These are phyloP conservation scores for Meripilus lineatus DNA, from an alignment of 1,284 basidiomycete species.

Conservation along the genomic window DNA sequence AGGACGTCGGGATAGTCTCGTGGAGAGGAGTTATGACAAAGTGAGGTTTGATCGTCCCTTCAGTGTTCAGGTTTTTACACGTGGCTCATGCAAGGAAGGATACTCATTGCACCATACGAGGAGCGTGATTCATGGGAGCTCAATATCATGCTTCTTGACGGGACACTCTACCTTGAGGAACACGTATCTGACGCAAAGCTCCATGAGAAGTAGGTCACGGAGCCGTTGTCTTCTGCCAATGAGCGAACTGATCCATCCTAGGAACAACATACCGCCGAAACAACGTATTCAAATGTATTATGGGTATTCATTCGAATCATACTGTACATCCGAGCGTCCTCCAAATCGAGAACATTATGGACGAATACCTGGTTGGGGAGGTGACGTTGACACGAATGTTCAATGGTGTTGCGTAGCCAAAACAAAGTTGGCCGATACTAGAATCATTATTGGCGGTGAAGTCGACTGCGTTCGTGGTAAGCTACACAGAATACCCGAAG, in stretches of 20 bases:
- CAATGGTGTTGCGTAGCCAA: constrained; percentile 96
- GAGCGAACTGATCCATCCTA: constrained; percentile 23
- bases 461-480: constrained; percentile 88
- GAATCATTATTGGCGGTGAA: constrained; percentile 91
- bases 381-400: constrained; percentile 88
- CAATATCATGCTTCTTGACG: constrained; percentile 79
- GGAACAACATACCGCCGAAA: constrained; percentile 55
- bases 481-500: constrained; percentile 13
- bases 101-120: constrained; percentile 79
- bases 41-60: constrained; percentile 47
- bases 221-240: neutral
- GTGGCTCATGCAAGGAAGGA: constrained; percentile 43
- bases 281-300: constrained; percentile 65
- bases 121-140: constrained; percentile 79
- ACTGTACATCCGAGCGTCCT: constrained; percentile 55
- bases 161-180: constrained; percentile 83
- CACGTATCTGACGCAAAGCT: constrained; percentile 55
- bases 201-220: constrained; percentile 51
- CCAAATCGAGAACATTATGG: too few species aligned
- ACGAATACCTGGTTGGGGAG: constrained; percentile 74
- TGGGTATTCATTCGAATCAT: constrained; percentile 86
- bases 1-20: constrained; percentile 59
- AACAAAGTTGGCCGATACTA: constrained; percentile 76
- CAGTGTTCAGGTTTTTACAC: constrained; percentile 15
- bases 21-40: constrained; percentile 95